phyloP scores from a whole-genome alignment of 2,329 filamentous ascomycete species.

The Verticillium dahliae region DNA sequence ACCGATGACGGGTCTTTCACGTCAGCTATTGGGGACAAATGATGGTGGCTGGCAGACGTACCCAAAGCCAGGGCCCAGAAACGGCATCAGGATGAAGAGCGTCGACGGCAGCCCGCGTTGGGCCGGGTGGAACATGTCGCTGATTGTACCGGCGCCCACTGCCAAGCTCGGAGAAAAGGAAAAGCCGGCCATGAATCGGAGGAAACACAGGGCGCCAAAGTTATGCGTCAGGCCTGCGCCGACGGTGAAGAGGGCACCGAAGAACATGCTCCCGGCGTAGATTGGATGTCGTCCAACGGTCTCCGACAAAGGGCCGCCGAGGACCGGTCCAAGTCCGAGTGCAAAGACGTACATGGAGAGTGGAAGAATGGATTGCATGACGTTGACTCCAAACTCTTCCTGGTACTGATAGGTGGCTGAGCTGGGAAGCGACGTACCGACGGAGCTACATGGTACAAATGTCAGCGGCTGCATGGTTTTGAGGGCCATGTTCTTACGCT shows the following conservation, averaged over 20 bases:
- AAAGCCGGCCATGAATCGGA: conserved; percentile 51
- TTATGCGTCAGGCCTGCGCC: conserved; percentile 44
- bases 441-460: conserved; percentile 37
- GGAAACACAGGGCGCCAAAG: conserved; percentile 43
- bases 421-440: conserved; percentile 48
- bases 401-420: conserved; percentile 39
- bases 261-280: conserved; percentile 36
- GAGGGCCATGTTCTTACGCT: conserved; percentile 29
- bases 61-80: conserved; percentile 46
- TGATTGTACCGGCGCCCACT: conserved; percentile 41
- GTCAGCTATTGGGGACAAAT: conserved; percentile 4
- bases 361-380: conserved; percentile 50
- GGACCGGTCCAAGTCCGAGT: conserved; percentile 51
- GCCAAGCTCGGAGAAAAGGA: conserved; percentile 41
- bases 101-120: conserved; percentile 34
- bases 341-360: conserved; percentile 55
- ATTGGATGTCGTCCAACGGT: conserved; percentile 47
- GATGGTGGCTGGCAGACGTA: conserved; percentile 17
- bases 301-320: conserved; percentile 55
- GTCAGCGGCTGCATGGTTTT: background rate
- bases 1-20: conserved; percentile 37
- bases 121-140: conserved; percentile 38
- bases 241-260: conserved; percentile 48
- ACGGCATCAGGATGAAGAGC: conserved; percentile 43
- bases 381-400: conserved; percentile 44